Evolutionary conservation across 2,329 filamentous ascomycete species (phyloP).

Genomic region (Ceratocystis papillata): DNA sequence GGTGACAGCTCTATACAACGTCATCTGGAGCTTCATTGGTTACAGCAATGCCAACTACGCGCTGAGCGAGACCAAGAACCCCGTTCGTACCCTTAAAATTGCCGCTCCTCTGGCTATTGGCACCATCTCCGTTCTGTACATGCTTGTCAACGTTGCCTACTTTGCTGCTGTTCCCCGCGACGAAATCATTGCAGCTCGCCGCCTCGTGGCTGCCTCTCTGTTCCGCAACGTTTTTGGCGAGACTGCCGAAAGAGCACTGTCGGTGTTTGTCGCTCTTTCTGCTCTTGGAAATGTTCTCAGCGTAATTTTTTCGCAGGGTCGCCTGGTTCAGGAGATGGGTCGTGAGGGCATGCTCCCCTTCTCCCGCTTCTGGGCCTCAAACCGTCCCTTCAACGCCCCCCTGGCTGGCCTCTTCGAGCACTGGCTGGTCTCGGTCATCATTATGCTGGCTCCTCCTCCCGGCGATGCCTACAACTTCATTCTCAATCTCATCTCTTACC

Average conservation of each 20-base stretch:
- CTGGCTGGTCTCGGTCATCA: slow-evolving; percentile 53
- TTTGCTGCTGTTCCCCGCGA: slow-evolving; percentile 48
- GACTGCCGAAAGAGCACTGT: slow-evolving; percentile 47
- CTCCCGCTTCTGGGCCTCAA: slow-evolving; percentile 52
- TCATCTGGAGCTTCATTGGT: slow-evolving; percentile 60
- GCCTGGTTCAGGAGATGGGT: slow-evolving; percentile 55
- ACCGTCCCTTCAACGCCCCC: slow-evolving; percentile 52
- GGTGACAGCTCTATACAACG: slow-evolving; percentile 60
- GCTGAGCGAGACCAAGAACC: slow-evolving; percentile 54
- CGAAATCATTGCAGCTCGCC: slow-evolving; percentile 42
- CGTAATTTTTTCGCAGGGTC: slow-evolving; percentile 58
- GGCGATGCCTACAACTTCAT: slow-evolving; percentile 57
- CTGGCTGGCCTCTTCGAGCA: slow-evolving; percentile 52
- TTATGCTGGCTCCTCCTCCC: slow-evolving; percentile 56
- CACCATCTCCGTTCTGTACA: slow-evolving; percentile 50
- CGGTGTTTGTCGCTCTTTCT: slow-evolving; percentile 56
- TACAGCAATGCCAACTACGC: slow-evolving; percentile 60
- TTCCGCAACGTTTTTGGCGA: slow-evolving; percentile 47
- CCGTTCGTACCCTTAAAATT: slow-evolving; percentile 52
- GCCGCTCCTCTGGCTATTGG: slow-evolving; percentile 52
- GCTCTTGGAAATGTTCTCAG: slow-evolving; percentile 57
- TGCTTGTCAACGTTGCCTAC: slow-evolving; percentile 57
- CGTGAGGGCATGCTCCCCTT: slow-evolving; percentile 56
- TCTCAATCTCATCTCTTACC: slow-evolving; percentile 53
- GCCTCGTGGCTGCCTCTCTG: slow-evolving; percentile 44